Evolutionary conservation across 2,329 filamentous ascomycete species (phyloP), one percentile per base, ranked within the genome.

Genomic region (Thielaviopsis ethacetica): DNA sequence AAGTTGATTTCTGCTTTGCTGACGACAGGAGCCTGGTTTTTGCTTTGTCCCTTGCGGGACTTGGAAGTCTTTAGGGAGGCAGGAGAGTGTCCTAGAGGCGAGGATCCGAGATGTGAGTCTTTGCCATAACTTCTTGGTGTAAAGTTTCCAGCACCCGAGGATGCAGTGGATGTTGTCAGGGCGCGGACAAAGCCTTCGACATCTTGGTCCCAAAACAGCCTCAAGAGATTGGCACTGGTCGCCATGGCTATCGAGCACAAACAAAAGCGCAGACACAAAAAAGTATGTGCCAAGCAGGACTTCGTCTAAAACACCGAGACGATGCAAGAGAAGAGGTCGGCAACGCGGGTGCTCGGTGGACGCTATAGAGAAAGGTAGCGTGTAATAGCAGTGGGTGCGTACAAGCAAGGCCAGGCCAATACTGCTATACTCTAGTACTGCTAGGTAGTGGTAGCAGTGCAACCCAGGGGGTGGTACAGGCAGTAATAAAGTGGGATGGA

Each of bases 181-280:
- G 58, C 44, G 21, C 38, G 86, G 75, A 87, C 86, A 80, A 98
- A 97, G 70, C 77, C 83, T 71, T 95, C 91, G 83, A 95, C 86
- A 83, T 98, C 90, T 80, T 96, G 88, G 83, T 96, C 86, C 78
- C 94, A 86, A 72, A 91, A 97, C 71, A 82, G 88, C 80, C 90
- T 91, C 91, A 91, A 96, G 72, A 98, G 83, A 81, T 86, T 82
- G 77, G 90, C 86, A 85, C 88, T 97, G 91, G 97, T 93, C 83
- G 82, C 83, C 75, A 70, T 49, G 44, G n/a, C n/a, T 49, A 49
- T n/a, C 44, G 71, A 66, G 65, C 67, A 63, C 64, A 58, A 64
- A 64, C 65, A 61, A 66, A 67, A 30, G 56, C 53, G 13, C 38
- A 27, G 38, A 44, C 47, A 54, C 55, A 56, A 24, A 50, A 13